These are phyloP conservation scores for Phellinidium pouzarii DNA, from an alignment of 1,284 basidiomycete species.

Conservation along the genomic window DNA sequence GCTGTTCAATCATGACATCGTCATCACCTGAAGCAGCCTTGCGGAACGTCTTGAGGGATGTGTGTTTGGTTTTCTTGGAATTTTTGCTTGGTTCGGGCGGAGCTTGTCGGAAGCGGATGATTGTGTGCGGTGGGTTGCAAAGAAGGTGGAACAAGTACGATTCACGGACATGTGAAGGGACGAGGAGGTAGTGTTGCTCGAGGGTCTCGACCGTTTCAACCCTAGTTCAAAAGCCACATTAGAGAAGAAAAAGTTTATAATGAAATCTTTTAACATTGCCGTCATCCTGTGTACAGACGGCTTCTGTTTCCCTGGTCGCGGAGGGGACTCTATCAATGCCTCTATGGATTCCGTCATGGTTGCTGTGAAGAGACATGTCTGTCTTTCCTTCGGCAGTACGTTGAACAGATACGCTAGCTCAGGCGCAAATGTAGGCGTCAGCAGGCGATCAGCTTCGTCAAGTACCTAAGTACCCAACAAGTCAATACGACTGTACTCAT, in stretches of 20 bases:
- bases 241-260: neutral
- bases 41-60: conserved; percentile 19
- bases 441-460: conserved; percentile 92
- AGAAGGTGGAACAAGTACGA: conserved; percentile 89
- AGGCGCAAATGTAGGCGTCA: conserved; percentile 86
- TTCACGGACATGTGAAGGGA: conserved; percentile 94
- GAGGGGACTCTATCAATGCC: conserved; percentile 65
- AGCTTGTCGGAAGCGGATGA: conserved; percentile 55
- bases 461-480: conserved; percentile 54
- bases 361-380: conserved; percentile 96
- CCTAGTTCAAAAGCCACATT: conserved; percentile 33
- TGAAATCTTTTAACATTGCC: conserved; percentile 50
- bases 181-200: conserved; percentile 86
- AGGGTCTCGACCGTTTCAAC: conserved; percentile 82
- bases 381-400: conserved; percentile 76
- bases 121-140: conserved; percentile 80
- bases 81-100: conserved; percentile 43
- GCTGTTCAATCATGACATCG: conserved; percentile 54
- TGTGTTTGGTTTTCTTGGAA: conserved; percentile 28
- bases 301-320: conserved; percentile 75
- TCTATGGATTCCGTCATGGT: conserved; percentile 89
- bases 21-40: conserved; percentile 33
- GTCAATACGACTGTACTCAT: no score
- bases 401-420: conserved; percentile 80
- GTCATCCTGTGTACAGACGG: conserved; percentile 86